A percentile compares a stretch with the other conserved stretches of the same genome.
Evolutionary conservation across 129 eudicot genomes (phyloP).

Genomic region (Silybum marianum): DNA sequence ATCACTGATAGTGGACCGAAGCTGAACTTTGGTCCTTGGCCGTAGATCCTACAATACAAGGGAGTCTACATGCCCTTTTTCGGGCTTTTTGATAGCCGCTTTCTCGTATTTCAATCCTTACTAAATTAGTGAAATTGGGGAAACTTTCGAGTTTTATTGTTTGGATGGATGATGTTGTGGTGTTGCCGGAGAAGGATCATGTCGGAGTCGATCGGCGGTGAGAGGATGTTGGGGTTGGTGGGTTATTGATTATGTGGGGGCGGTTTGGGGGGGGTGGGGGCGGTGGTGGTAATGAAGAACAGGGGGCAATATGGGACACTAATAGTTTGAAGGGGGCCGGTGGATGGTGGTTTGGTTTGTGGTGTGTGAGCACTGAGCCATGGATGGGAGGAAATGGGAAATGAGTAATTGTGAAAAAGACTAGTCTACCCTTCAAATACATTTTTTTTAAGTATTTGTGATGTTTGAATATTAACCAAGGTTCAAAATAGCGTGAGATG

Average conservation of each 20-base stretch:
- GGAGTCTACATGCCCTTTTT: too few relatives aligned
- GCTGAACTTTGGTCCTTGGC: too few relatives aligned
- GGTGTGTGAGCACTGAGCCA: not conserved
- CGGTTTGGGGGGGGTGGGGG: too few relatives aligned
- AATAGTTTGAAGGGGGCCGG: not conserved
- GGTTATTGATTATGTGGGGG: not conserved
- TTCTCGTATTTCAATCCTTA: too few relatives aligned
- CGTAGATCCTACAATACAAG: too few relatives aligned
- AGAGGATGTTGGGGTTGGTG: not conserved
- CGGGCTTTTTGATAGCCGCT: too few relatives aligned
- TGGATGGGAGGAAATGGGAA: not conserved
- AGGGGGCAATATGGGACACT: not conserved
- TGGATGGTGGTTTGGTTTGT: not conserved
- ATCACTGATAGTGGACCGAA: too few relatives aligned
- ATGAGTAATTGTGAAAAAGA: not conserved
- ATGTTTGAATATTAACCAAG: too few relatives aligned
- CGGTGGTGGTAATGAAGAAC: not conserved
- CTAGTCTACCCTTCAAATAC: not conserved
- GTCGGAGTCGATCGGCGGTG: not conserved
- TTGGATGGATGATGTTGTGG: not conserved
- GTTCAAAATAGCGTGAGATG: too few relatives aligned
- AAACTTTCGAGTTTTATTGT: not conserved
- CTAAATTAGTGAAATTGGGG: not conserved
- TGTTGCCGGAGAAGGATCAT: not conserved
- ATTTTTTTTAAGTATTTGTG: not conserved